phyloP scores from a whole-genome alignment of 2,329 filamentous ascomycete species.

The Metarhizium anisopliae region DNA sequence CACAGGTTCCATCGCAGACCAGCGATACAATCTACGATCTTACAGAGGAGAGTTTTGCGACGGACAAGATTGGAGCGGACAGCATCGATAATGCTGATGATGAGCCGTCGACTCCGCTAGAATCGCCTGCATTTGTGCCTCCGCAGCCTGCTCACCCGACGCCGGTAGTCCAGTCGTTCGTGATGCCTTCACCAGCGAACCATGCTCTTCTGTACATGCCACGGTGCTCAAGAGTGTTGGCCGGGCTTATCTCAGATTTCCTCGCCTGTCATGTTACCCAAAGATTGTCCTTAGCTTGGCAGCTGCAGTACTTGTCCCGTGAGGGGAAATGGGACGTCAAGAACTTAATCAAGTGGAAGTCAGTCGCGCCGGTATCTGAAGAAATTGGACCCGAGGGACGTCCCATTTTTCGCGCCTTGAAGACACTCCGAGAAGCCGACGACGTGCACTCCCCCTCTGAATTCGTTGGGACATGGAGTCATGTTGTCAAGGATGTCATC shows the following conservation, averaged over 20 bases:
- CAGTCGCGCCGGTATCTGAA: conserved; percentile 65
- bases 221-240: conserved; percentile 63
- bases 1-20: background rate
- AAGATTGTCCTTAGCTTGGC: conserved; percentile 78
- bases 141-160: conserved; percentile 37
- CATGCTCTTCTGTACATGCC: conserved; percentile 81
- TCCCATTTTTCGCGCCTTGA: conserved; percentile 77
- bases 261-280: conserved; percentile 65
- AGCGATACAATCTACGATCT: background rate
- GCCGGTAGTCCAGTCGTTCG: conserved; percentile 54
- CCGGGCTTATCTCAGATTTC: conserved; percentile 77
- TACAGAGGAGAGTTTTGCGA: background rate
- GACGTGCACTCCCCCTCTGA: conserved; percentile 66
- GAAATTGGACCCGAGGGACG: conserved; percentile 49
- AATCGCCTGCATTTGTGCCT: conserved; percentile 28
- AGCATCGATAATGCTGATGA: conserved; percentile 29
- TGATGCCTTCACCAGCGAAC: conserved; percentile 68
- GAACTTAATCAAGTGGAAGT: conserved; percentile 86
- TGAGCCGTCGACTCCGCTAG: conserved; percentile 38
- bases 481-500: conserved; percentile 64
- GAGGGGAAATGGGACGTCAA: conserved; percentile 98
- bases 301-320: conserved; percentile 77
- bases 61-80: conserved; percentile 5
- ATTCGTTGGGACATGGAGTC: conserved; percentile 61
- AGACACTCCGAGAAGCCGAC: conserved; percentile 86